Evolutionary conservation across 192 early-diverging fungal genomes (phyloP).

Genomic region (Dimargaris xerosporica): DNA sequence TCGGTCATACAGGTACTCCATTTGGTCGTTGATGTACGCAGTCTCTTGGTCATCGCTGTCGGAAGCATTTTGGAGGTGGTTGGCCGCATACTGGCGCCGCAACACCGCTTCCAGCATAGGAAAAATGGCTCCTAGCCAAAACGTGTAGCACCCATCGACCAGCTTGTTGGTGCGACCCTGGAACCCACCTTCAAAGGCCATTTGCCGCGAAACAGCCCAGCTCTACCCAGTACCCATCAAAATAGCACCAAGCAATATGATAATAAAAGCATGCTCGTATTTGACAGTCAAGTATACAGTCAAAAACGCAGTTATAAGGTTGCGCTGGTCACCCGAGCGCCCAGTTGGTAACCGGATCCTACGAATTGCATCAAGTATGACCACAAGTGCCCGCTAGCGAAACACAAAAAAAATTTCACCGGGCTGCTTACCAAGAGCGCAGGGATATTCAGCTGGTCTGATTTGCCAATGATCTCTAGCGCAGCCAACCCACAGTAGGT

Average conservation of each 20-base stretch:
- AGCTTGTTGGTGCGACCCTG: conserved; percentile 93
- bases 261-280: too few species aligned
- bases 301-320: too few species aligned
- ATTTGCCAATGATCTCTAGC: conserved; percentile 51
- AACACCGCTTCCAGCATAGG: conserved; percentile 44
- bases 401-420: too few species aligned
- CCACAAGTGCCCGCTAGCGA: too few species aligned
- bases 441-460: conserved; percentile 45
- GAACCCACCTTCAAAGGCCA: conserved; percentile 88
- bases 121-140: conserved; percentile 79
- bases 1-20: conserved; percentile 25
- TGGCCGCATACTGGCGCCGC: conserved; percentile 11
- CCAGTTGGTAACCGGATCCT: too few species aligned
- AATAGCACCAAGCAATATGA: too few species aligned
- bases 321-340: too few species aligned
- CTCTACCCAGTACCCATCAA: conserved; percentile 25
- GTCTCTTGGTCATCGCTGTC: too few species aligned
- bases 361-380: too few species aligned
- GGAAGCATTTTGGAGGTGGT: conserved; percentile 1
- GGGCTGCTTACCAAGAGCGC: conserved; percentile 30
- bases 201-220: conserved; percentile 69
- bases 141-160: conserved; percentile 97
- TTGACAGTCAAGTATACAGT: too few species aligned
- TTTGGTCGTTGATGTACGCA: neutral
- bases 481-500: conserved; percentile 87